Percentiles rank a stretch among this genome's conserved stretches.
Conservation (phyloP, 306 rosid genomes). For the Mucuna pruriens region DNA sequence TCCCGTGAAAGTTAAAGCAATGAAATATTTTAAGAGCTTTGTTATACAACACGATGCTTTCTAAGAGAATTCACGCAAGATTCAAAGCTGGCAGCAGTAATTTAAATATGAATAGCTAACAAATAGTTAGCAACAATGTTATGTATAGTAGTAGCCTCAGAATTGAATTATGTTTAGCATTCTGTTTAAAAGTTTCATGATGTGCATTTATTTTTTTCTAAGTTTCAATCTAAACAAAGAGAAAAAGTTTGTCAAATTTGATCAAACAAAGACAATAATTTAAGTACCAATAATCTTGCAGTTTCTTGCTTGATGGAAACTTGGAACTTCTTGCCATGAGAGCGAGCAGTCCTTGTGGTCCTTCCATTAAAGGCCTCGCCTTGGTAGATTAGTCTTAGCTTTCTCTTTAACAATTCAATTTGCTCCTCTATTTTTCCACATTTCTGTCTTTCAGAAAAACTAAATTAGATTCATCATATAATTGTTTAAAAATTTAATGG, state of each 20-base stretch:
- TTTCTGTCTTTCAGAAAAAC: slow-evolving; percentile 51
- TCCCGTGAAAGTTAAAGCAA: not conserved
- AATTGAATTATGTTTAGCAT: not conserved
- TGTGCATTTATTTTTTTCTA: not conserved
- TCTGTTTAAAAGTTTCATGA: not conserved
- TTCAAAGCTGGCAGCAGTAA: not conserved
- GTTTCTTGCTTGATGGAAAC: slow-evolving; percentile 93
- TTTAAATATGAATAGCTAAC: not conserved
- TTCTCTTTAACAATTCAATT: slow-evolving; percentile 75
- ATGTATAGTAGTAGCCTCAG: not conserved
- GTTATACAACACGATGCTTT: slow-evolving; percentile 11
- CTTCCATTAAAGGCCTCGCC: slow-evolving; percentile 91
- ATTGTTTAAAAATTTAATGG: too few species aligned
- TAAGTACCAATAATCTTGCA: slow-evolving; percentile 80
- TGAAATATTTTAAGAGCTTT: not conserved
- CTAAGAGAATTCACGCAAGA: not conserved
- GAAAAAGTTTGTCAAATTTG: not conserved
- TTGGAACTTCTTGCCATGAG: slow-evolving; percentile 90
- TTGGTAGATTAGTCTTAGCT: slow-evolving; percentile 70
- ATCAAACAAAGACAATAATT: not conserved
- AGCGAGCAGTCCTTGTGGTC: slow-evolving; percentile 86
- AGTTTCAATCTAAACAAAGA: not conserved
- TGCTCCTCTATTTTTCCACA: slow-evolving; percentile 87
- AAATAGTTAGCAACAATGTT: not conserved
- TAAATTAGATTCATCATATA: not conserved